These are phyloP conservation scores for Capsella rubella DNA, from an alignment of 441 rosid species.

Conservation along the genomic window DNA sequence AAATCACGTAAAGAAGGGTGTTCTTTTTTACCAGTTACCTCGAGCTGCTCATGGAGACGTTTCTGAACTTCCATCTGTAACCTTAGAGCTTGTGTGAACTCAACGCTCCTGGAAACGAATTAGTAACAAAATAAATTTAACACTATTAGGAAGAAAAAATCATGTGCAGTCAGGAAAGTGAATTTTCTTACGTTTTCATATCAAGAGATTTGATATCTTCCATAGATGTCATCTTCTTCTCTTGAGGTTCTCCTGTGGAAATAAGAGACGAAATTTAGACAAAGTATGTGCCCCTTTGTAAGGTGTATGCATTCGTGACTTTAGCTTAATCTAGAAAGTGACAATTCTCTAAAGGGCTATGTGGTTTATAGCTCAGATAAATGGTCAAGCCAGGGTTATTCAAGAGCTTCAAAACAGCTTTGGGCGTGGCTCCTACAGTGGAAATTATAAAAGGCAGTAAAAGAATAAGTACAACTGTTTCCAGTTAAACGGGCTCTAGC, in stretches of 20 bases:
- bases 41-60: slow-evolving; percentile 95
- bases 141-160: neutral
- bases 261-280: slow-evolving; percentile 22
- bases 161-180: neutral
- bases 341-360: slow-evolving; percentile 18
- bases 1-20: neutral
- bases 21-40: slow-evolving; percentile 46
- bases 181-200: slow-evolving; percentile 70
- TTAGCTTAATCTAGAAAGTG: slow-evolving; percentile 2
- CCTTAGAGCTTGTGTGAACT: slow-evolving; percentile 83
- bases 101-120: slow-evolving; percentile 59
- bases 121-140: neutral
- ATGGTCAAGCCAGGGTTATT: slow-evolving; percentile 81
- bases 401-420: slow-evolving; percentile 82
- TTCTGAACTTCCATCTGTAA: slow-evolving; percentile 95
- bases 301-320: neutral
- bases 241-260: slow-evolving; percentile 65
- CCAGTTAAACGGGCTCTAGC: neutral
- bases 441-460: slow-evolving; percentile 33
- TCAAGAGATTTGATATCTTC: slow-evolving; percentile 78
- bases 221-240: slow-evolving; percentile 56
- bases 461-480: slow-evolving; percentile 19
- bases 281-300: neutral
- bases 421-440: slow-evolving; percentile 89
- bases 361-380: slow-evolving; percentile 44